Conservation (phyloP, 2,329 filamentous ascomycete species). For the Fusarium decemcellulare region DNA sequence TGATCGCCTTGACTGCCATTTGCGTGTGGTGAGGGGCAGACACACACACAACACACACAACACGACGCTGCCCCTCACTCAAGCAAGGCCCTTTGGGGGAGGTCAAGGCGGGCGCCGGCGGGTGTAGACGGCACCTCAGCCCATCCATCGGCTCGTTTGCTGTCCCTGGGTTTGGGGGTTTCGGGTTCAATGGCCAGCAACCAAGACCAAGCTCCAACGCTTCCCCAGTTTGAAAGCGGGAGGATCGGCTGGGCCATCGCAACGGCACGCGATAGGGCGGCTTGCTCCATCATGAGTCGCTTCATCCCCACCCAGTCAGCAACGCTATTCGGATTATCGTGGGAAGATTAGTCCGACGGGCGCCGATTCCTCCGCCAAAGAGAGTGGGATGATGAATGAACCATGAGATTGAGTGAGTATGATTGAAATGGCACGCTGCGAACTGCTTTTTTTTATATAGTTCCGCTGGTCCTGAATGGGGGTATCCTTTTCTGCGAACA, state of each 20-base stretch:
- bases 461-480: constrained; percentile 16
- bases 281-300: constrained; percentile 37
- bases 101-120: constrained; percentile 3
- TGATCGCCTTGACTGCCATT: constrained; percentile 27
- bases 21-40: constrained; percentile 38
- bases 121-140: background rate
- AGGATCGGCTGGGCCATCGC: constrained; percentile 29
- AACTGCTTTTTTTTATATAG: background rate
- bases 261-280: constrained; percentile 37
- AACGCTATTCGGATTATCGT: constrained; percentile 41
- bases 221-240: background rate
- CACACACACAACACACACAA: background rate
- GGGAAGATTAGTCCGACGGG: constrained; percentile 37
- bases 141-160: background rate
- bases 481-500: constrained; percentile 19
- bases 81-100: constrained; percentile 30
- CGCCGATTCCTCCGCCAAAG: constrained; percentile 45
- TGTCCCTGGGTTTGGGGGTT: constrained; percentile 41
- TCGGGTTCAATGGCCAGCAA: constrained; percentile 1
- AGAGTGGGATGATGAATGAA: constrained; percentile 15
- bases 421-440: background rate
- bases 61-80: background rate
- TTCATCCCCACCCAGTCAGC: constrained; percentile 25
- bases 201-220: constrained; percentile 20
- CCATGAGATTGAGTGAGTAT: background rate